A percentile compares a stretch with the other conserved stretches of the same genome.
These are phyloP conservation scores for Saturnispora zaruensis DNA, from an alignment of 805 yeast species.

Conservation along the genomic window DNA sequence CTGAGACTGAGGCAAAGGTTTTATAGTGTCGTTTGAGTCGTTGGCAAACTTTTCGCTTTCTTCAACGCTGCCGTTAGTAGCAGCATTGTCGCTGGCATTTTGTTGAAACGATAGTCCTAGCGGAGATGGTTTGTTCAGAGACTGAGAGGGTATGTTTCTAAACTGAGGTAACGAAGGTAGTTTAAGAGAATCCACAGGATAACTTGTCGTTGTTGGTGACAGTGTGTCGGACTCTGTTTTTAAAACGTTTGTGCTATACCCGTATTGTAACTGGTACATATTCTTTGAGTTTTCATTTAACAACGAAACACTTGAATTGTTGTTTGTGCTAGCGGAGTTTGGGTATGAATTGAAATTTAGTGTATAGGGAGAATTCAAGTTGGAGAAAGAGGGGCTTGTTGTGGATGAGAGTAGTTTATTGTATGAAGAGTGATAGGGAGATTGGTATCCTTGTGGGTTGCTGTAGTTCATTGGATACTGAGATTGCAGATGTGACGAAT, in stretches of 20 bases:
- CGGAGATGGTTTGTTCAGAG: not conserved
- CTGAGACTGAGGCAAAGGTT: not conserved
- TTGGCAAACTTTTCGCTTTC: not conserved
- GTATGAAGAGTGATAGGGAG: not conserved
- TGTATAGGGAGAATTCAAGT: constrained; percentile 3
- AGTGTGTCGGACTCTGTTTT: not conserved
- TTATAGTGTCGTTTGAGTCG: constrained; percentile 7
- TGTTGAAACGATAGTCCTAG: not conserved
- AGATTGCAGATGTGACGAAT: constrained; percentile 2
- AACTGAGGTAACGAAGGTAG: not conserved
- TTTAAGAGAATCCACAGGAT: not conserved
- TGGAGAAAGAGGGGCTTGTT: not conserved
- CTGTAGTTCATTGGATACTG: constrained; percentile 1
- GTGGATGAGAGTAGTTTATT: not conserved
- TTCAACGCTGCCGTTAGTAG: not conserved
- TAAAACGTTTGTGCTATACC: not conserved
- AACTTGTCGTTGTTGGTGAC: constrained; percentile 1
- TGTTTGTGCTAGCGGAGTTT: constrained; percentile 1
- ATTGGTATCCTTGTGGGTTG: not conserved
- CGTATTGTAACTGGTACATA: not conserved
- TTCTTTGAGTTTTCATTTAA: not conserved
- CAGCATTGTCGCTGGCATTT: not conserved
- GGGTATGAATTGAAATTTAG: constrained; percentile 5
- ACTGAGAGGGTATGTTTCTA: not conserved
- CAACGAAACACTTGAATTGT: not conserved